phyloP scores from a whole-genome alignment of 306 rosid genomes.

The Pyrus pyrifolia region DNA sequence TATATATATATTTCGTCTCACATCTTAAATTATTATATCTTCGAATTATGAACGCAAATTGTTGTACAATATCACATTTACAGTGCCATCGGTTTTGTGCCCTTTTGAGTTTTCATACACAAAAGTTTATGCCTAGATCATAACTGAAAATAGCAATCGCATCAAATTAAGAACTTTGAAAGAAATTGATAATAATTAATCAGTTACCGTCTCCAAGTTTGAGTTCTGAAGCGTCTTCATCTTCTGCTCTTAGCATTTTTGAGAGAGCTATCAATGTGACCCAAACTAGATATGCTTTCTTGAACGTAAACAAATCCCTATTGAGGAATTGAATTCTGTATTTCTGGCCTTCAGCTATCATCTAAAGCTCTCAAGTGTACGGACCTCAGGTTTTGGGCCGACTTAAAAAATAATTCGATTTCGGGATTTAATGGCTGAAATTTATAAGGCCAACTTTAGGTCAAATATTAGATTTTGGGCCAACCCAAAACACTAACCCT shows the following conservation, averaged over 20 bases:
- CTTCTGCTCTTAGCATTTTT: neutral
- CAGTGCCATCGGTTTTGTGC: neutral
- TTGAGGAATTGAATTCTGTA: neutral
- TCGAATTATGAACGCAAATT: neutral
- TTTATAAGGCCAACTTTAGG: neutral
- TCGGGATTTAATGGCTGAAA: neutral
- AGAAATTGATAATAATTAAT: neutral
- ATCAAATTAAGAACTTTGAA: neutral
- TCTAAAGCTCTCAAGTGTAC: neutral
- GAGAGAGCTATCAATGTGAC: neutral
- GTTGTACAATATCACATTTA: neutral
- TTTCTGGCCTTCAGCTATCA: neutral
- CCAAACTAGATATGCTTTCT: neutral
- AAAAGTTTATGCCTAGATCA: neutral
- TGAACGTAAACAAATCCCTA: neutral
- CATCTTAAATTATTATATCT: neutral
- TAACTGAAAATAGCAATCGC: neutral
- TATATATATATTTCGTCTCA: neutral
- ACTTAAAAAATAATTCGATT: neutral
- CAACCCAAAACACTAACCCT: neutral
- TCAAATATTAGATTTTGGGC: neutral
- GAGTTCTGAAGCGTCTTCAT: constrained; percentile 29
- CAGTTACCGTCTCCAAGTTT: constrained; percentile 22
- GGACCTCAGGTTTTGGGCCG: neutral
- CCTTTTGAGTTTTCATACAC: neutral